Conservation (phyloP, 78 protist genomes). For the Emiliania huxleyi region DNA sequence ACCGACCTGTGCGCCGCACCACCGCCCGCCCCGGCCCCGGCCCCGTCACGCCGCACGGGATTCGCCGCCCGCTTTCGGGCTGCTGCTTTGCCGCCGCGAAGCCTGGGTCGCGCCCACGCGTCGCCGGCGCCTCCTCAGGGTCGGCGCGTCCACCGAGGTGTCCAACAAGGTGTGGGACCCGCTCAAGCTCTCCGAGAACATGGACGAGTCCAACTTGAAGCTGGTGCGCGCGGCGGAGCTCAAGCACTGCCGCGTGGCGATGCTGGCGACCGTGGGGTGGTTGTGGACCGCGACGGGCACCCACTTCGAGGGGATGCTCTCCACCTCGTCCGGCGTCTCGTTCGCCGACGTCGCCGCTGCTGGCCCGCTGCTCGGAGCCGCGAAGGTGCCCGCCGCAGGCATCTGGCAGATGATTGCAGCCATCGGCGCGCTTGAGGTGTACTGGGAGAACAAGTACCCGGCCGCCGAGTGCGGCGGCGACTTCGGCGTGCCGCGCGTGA, state of each 20-base stretch:
- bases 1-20: no score
- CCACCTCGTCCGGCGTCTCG: neutral
- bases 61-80: no score
- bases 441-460: constrained; percentile 6
- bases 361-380: neutral
- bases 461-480: neutral
- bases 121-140: neutral
- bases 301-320: constrained; percentile 17
- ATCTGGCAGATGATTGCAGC: neutral
- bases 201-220: neutral
- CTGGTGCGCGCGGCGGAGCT: neutral
- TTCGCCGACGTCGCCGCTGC: neutral
- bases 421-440: neutral
- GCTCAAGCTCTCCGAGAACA: neutral
- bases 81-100: no score
- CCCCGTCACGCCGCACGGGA: no score
- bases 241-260: constrained; percentile 6
- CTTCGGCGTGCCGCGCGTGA: neutral
- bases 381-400: neutral
- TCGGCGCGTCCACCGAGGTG: neutral
- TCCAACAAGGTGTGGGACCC: constrained; percentile 4
- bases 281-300: constrained; percentile 15
- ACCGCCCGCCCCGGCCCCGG: no score
- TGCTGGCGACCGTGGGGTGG: neutral
- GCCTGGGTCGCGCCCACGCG: no score